Base-by-base conservation (phyloP, 2,329 filamentous ascomycete genomes). In the Onygenales sp. region DNA sequence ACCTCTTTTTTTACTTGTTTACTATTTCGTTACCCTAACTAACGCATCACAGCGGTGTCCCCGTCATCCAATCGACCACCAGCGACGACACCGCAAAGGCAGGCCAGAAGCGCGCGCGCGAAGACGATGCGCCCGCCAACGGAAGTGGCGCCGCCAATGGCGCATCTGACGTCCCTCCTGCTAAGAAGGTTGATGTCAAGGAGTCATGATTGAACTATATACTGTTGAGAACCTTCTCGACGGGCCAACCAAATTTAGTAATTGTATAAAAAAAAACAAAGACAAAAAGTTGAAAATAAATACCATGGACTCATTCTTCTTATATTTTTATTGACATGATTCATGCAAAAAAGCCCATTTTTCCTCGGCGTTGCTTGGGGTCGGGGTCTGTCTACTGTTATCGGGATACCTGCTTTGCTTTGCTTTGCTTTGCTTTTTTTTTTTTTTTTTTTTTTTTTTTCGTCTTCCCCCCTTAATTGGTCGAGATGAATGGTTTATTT, bases 151-250 rank as follows among this genome's bases (percentile, higher is more conserved):
- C 54, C 31, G 65, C 68, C 42, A 49, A 54, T 13, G 52, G 47
- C 36, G 57, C 46, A 67, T 42, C 49, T 21, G 67, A 64, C 13
- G 69, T 70, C 37, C 68, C 66, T 54, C 69, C 72, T 17, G 61
- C 70, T 27, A 78, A 78, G 67, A 78, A 78, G 63, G 68, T 74
- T 40, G 75, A 77, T 61, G 59, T 64, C 51, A 74, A 74, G 65
- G 68, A 71, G 58, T 58, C 52, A 36, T 71, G 65, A 65, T 31
- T 11, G 34, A 17, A 17, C 17, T 17, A 17, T 17, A 17, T 17
- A 17, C 17, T 17, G 17, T 17, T 2, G 17, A 17, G 17, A 17
- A 17, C 17, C 17, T 17, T 17, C 17, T 17, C 17, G 17, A 27
- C 21, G 21, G 21, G 3, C 21, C 21, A 4, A 4, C 21, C 21